Conservation (phyloP, 371 early-diverging fungal genomes). For the Capniomyces stellatus region DNA sequence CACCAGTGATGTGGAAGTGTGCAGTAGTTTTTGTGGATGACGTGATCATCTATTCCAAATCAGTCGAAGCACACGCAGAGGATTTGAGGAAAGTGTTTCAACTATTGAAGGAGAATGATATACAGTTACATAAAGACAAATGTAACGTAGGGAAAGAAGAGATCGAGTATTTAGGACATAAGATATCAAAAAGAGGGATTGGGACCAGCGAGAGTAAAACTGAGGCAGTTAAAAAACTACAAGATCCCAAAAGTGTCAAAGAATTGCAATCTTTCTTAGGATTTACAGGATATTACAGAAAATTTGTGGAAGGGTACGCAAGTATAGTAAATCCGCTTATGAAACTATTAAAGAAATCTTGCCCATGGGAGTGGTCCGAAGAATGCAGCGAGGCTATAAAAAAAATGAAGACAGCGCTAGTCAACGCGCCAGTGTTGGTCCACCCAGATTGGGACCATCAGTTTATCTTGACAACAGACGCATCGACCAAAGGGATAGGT, state of each 20-base stretch:
- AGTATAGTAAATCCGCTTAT: slow-evolving; percentile 9
- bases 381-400: slow-evolving; percentile 3
- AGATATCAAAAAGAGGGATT: slow-evolving; percentile 1
- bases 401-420: not conserved
- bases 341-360: slow-evolving; percentile 7
- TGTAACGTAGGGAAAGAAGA: slow-evolving; percentile 1
- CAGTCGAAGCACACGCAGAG: not conserved
- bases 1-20: not conserved
- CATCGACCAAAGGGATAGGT: slow-evolving; percentile 23
- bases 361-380: not conserved
- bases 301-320: slow-evolving; percentile 7
- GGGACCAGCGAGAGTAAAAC: slow-evolving; percentile 6
- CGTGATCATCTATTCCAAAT: slow-evolving; percentile 4
- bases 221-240: slow-evolving; percentile 6
- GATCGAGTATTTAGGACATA: slow-evolving; percentile 4
- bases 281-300: slow-evolving; percentile 11
- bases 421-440: slow-evolving; percentile 1
- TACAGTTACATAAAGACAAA: slow-evolving; percentile 12
- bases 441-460: slow-evolving; percentile 14
- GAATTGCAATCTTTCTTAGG: slow-evolving; percentile 14
- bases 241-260: slow-evolving; percentile 7
- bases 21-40: slow-evolving; percentile 6
- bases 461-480: slow-evolving; percentile 24
- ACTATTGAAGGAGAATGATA: slow-evolving; percentile 5
- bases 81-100: slow-evolving; percentile 1